Evolutionary conservation across 257 asterid species (phyloP).

Genomic region (Forsythia suspensa): DNA sequence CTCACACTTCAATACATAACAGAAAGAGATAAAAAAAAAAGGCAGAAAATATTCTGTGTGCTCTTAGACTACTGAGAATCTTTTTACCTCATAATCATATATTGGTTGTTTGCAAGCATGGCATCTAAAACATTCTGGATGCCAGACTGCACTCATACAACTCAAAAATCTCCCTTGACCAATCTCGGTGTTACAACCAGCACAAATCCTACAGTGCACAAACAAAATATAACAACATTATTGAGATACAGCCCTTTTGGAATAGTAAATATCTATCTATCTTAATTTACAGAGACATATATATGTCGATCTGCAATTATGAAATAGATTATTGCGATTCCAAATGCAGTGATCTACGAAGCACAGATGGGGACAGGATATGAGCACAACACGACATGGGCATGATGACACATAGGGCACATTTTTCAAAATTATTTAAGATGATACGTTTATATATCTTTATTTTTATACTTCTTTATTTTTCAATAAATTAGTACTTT

Average conservation of each 20-base stretch:
- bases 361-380: too few species aligned
- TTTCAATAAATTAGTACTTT: too few species aligned
- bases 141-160: conserved; percentile 96
- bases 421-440: too few species aligned
- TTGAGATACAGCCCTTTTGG: not conserved
- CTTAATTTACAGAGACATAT: not conserved
- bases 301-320: not conserved
- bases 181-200: conserved; percentile 81
- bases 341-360: too few species aligned
- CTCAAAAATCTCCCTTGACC: conserved; percentile 86
- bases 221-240: conserved; percentile 6
- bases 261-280: not conserved
- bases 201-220: conserved; percentile 69
- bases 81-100: conserved; percentile 84
- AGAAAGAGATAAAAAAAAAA: not conserved
- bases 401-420: too few species aligned
- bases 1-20: not conserved
- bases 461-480: too few species aligned
- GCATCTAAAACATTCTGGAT: conserved; percentile 95
- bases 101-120: conserved; percentile 87
- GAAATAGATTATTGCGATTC: too few species aligned
- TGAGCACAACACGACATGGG: too few species aligned
- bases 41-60: not conserved
- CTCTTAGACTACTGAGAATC: conserved; percentile 1
- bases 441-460: too few species aligned